Percentiles rank a stretch among this genome's conserved stretches.
phyloP scores from a whole-genome alignment of 305 asterid genomes.

The Fraxinus angustifolia region DNA sequence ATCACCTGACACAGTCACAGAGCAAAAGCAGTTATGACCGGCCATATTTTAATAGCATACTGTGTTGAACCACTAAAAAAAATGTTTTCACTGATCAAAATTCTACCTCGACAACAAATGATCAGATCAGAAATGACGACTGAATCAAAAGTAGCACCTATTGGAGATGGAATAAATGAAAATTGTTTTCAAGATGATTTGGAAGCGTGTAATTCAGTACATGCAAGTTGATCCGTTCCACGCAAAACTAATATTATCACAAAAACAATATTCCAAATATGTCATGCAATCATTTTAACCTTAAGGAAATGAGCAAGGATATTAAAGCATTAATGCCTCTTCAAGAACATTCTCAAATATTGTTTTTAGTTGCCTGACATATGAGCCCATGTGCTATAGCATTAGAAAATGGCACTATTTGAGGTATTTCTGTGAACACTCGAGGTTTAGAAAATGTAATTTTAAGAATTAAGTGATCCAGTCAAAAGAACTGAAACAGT shows the following conservation, averaged over 20 bases:
- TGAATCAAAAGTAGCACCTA: not conserved
- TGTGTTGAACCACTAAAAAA: not conserved
- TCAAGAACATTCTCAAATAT: not conserved
- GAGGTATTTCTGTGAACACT: not conserved
- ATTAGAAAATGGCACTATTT: not conserved
- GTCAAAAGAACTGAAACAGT: not conserved
- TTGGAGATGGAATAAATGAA: not conserved
- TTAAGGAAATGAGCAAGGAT: not conserved
- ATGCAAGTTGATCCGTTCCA: not conserved
- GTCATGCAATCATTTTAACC: not conserved
- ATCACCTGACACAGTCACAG: not conserved
- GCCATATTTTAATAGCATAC: not conserved
- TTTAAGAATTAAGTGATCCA: not conserved
- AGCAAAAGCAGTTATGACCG: not conserved
- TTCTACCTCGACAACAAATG: not conserved
- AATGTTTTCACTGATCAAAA: not conserved
- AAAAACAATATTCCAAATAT: not conserved
- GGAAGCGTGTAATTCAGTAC: not conserved
- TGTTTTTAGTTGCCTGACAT: not conserved
- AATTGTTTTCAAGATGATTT: not conserved
- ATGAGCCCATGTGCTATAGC: not conserved
- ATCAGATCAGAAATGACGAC: not conserved
- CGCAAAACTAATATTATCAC: not conserved
- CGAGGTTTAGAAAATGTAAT: not conserved
- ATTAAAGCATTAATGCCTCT: not conserved